Evolutionary conservation across 1,139 yeast genomes (phyloP).

Genomic region (Starmera stellimalicola): DNA sequence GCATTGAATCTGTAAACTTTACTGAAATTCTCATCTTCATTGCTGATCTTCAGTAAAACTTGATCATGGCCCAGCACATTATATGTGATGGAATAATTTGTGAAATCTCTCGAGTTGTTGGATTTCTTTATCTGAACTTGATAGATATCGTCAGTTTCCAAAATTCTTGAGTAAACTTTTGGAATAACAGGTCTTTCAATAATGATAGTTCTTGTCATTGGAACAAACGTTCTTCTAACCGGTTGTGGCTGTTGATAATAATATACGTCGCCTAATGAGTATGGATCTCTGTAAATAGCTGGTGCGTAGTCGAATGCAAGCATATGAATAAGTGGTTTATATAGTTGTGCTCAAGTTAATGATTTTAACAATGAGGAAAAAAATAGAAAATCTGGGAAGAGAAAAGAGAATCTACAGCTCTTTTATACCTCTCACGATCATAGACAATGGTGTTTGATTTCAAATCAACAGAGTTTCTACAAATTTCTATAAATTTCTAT

Average conservation of each 20-base stretch:
- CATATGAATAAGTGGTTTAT: constrained; percentile 2
- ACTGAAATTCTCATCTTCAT: constrained; percentile 6
- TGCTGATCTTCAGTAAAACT: constrained; percentile 3
- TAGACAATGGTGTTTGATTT: background rate
- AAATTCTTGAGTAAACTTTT: constrained; percentile 4
- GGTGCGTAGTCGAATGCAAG: constrained; percentile 7
- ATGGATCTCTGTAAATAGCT: constrained; percentile 1
- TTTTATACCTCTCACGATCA: constrained; percentile 1
- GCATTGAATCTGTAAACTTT: constrained; percentile 6
- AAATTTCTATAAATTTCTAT: background rate
- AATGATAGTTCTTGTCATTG: background rate
- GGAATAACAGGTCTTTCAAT: background rate
- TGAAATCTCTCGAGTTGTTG: constrained; percentile 5
- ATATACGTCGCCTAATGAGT: constrained; percentile 1
- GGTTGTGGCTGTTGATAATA: background rate
- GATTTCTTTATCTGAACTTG: constrained; percentile 8
- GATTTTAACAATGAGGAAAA: background rate
- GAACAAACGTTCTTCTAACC: background rate
- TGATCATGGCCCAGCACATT: constrained; percentile 1
- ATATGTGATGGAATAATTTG: constrained; percentile 6
- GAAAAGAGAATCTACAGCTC: background rate
- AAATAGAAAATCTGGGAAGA: background rate
- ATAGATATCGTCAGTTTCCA: constrained; percentile 3
- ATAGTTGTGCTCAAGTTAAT: background rate
- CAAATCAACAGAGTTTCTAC: background rate